Base-by-base conservation (phyloP, 2,329 filamentous ascomycete species). In the Colletotrichum karsti region DNA sequence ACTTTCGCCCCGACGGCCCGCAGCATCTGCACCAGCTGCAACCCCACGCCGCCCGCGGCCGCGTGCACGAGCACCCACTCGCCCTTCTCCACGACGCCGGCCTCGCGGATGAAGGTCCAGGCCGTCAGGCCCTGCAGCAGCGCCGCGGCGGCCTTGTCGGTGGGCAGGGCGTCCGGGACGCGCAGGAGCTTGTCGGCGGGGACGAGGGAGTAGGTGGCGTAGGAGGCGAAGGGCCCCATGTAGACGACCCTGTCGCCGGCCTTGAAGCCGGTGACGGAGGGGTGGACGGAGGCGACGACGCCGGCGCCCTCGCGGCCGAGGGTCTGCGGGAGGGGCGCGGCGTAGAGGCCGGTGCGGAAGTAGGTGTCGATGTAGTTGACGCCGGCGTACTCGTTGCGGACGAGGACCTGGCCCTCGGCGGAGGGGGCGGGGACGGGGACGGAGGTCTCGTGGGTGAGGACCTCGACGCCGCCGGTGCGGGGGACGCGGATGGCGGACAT, bases 291-390 rank as follows among this genome's bases (percentile, higher is more conserved):
- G 42, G 90, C 89, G 70, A 97, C 82, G 42, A 86, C 90, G 69
- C 95, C 94, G 65, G 89, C 87, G 67, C 87, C 93, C 83, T 98
- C 95, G 74, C 92, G 91, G 69, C 95, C 94, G 20, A 95, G 90
- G 56, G 91, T 90, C 73, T 92, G 87, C 5, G 94, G 95, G 73
- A 92, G 89, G 1, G 92, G 86, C 1, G 90, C 83, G 10, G 85
- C 82, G 84, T 97, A 97, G 56, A 97, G 88, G 10, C 95, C 95
- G 12, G 87, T 90, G 77, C 95, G 93, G 87, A 95, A 97, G 82
- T 97, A 97, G 41, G 84, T 97, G 80, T 97, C 95, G 75, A 97
- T 97, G 81, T 88, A 97, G 81, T 97, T 97, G 69, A 97, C 84
- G 67, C 94, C 95, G 54, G 92, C 85, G 77, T 88, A 92, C 71